Percentiles rank a stretch among this genome's conserved stretches.
Conservation (phyloP, 495 filamentous ascomycete species). For the Cryomyces antarcticus region DNA sequence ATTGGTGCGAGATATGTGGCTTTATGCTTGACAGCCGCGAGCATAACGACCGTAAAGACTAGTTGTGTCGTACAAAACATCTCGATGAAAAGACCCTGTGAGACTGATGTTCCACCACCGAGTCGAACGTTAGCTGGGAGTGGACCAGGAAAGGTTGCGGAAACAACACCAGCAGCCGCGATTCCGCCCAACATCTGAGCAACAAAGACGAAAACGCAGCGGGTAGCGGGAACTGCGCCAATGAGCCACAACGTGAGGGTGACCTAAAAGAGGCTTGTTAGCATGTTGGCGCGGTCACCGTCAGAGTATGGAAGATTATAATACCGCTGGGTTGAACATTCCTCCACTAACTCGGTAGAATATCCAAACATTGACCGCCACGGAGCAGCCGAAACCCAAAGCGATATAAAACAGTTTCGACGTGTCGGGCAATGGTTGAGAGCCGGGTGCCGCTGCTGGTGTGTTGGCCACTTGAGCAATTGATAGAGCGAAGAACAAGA, state of each 20-base stretch:
- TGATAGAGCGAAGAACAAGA: no score
- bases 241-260: slow-evolving; percentile 36
- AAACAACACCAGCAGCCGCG: slow-evolving; percentile 38
- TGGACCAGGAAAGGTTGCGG: slow-evolving; percentile 37
- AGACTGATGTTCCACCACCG: slow-evolving; percentile 31
- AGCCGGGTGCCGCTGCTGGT: no score
- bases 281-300: no score
- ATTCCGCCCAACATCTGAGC: slow-evolving; percentile 39
- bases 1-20: slow-evolving; percentile 60
- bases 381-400: no score
- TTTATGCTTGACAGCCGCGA: slow-evolving; percentile 71
- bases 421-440: no score
- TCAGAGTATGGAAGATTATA: no score
- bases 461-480: no score
- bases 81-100: slow-evolving; percentile 59
- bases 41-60: slow-evolving; percentile 61
- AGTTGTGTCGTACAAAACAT: slow-evolving; percentile 60
- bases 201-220: slow-evolving; percentile 29
- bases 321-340: slow-evolving; percentile 60
- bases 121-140: slow-evolving; percentile 41
- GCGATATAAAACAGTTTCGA: no score
- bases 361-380: slow-evolving; percentile 68
- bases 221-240: slow-evolving; percentile 31
- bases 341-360: slow-evolving; percentile 69
- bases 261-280: slow-evolving; percentile 24